Percentiles rank a stretch among this genome's conserved stretches.
phyloP scores from a whole-genome alignment of 2,329 filamentous ascomycete genomes.

The Pseudogymnoascus sp. region DNA sequence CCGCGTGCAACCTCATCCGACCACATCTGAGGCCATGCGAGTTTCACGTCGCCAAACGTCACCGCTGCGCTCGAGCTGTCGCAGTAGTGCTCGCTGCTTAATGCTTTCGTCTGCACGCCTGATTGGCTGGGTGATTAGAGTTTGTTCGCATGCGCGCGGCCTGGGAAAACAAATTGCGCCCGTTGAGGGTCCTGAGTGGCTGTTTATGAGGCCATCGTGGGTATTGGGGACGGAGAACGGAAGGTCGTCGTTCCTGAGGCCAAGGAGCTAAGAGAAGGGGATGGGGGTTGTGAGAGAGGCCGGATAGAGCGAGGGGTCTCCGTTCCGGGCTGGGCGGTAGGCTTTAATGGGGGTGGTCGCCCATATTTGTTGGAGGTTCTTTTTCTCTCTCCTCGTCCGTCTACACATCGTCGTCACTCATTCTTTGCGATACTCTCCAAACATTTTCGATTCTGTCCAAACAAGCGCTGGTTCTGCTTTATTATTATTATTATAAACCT shows the following conservation, averaged over 20 bases:
- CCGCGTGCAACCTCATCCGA: background rate
- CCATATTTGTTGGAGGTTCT: conserved; percentile 19
- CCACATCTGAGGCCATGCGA: background rate
- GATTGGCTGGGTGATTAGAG: background rate
- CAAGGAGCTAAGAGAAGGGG: background rate
- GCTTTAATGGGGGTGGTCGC: background rate
- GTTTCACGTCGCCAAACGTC: background rate
- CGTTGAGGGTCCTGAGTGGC: background rate
- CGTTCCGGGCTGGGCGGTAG: background rate
- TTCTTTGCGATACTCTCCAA: conserved; percentile 11
- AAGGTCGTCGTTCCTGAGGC: background rate
- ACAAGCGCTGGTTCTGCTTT: conserved; percentile 7
- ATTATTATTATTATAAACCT: conserved; percentile 1
- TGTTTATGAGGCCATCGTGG: background rate
- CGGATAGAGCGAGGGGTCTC: background rate
- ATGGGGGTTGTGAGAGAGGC: background rate
- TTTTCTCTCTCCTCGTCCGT: conserved; percentile 14
- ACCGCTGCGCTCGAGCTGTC: background rate
- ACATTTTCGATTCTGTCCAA: conserved; percentile 10
- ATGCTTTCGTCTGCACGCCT: background rate
- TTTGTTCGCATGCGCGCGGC: background rate
- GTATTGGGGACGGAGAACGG: background rate
- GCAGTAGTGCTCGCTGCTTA: background rate
- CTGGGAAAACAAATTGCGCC: conserved; percentile 2
- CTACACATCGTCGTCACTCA: conserved; percentile 12